Percentiles rank a stretch among this genome's conserved stretches.
Evolutionary conservation across 2,329 filamentous ascomycete species (phyloP).

Genomic region (Beauveria bassiana): DNA sequence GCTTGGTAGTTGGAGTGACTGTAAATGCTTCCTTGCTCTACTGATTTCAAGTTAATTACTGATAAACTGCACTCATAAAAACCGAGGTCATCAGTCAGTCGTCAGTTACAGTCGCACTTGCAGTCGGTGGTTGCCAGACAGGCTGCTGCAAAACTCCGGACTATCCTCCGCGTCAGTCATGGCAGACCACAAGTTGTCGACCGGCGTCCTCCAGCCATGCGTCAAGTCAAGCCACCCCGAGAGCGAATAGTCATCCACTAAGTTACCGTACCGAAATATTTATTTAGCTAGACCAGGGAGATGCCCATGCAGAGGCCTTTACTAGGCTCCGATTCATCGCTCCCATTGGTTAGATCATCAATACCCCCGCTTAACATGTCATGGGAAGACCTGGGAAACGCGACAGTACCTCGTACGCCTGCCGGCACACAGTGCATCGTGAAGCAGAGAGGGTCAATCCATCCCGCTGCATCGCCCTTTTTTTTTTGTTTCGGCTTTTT

Average conservation of each 20-base stretch:
- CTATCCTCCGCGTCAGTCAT: not conserved
- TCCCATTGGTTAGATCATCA: slow-evolving; percentile 23
- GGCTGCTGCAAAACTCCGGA: not conserved
- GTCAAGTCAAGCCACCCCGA: too few species aligned
- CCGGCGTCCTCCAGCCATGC: not conserved
- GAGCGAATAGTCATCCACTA: too few species aligned
- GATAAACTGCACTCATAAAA: too few species aligned
- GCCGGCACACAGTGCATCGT: not conserved
- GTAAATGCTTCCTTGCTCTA: not conserved
- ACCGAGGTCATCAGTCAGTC: too few species aligned
- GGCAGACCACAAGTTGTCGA: too few species aligned
- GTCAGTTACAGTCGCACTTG: too few species aligned
- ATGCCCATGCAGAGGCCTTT: slow-evolving; percentile 1
- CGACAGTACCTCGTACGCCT: slow-evolving; percentile 6
- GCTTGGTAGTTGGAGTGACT: not conserved
- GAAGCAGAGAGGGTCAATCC: not conserved
- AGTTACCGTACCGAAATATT: too few species aligned
- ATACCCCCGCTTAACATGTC: slow-evolving; percentile 33
- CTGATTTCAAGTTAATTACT: not conserved
- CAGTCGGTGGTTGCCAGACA: too few species aligned
- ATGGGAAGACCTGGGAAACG: slow-evolving; percentile 22
- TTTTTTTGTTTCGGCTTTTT: slow-evolving; percentile 5
- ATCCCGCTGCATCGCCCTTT: slow-evolving; percentile 4
- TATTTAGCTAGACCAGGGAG: not conserved
- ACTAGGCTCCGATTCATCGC: slow-evolving; percentile 12